Evolutionary conservation across 2,329 filamentous ascomycete species (phyloP).

Genomic region (Fusarium denticulatum): DNA sequence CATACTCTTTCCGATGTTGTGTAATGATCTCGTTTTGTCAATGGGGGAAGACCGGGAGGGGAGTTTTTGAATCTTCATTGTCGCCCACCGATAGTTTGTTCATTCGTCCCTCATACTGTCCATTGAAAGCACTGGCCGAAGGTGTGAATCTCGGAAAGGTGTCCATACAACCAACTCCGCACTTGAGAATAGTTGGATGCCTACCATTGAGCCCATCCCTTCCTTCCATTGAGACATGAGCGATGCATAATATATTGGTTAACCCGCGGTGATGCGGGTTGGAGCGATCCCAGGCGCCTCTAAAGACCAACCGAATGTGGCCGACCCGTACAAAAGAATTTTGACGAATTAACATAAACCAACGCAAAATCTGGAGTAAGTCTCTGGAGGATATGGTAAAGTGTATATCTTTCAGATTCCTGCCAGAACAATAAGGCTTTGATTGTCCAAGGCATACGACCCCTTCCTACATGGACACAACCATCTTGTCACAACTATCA

Average conservation of each 20-base stretch:
- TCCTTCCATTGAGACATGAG: background rate
- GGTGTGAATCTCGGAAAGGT: too few species aligned
- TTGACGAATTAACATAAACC: background rate
- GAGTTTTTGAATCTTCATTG: background rate
- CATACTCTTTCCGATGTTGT: background rate
- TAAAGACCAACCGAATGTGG: slow-evolving; percentile 14
- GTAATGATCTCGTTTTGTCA: background rate
- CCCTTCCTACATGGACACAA: background rate
- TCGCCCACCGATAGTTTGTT: background rate
- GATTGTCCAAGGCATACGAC: background rate
- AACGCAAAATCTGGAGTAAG: background rate
- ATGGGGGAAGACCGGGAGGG: background rate
- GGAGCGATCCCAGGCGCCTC: slow-evolving; percentile 21
- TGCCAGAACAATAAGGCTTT: background rate
- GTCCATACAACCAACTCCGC: background rate
- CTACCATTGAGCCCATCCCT: background rate
- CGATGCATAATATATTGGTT: background rate
- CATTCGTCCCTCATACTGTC: background rate
- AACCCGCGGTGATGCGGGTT: slow-evolving; percentile 14
- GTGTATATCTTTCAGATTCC: slow-evolving; percentile 1
- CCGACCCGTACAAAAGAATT: background rate
- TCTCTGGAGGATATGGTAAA: background rate
- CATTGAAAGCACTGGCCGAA: background rate
- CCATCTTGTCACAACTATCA: slow-evolving; percentile 1
- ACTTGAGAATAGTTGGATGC: background rate